Conservation (phyloP, 768 basidiomycete genomes). For the Cyathus striatus region DNA sequence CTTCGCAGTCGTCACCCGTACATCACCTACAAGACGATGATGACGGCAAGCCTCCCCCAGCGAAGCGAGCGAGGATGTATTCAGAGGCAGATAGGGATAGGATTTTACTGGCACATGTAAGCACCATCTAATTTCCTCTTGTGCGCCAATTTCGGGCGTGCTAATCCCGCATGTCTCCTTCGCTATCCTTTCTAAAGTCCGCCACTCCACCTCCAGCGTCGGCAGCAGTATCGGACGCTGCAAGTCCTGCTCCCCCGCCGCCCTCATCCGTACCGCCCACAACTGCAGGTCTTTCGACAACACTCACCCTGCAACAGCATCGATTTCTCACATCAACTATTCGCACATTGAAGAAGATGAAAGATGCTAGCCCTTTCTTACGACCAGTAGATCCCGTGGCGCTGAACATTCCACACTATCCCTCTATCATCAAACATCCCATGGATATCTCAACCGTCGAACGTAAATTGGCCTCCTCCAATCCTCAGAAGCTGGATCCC, state of each 20-base stretch:
- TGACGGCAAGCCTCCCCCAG: conserved; percentile 68
- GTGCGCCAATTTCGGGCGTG: conserved; percentile 50
- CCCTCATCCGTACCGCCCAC: conserved; percentile 15
- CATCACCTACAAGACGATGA: conserved; percentile 38
- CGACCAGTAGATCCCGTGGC: conserved; percentile 86
- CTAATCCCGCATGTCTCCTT: conserved; percentile 37
- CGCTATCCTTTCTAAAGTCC: conserved; percentile 47
- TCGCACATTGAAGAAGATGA: conserved; percentile 79
- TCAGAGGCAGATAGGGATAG: conserved; percentile 67
- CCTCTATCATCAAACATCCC: conserved; percentile 78
- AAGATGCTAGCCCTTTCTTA: conserved; percentile 78
- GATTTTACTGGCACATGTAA: conserved; percentile 67
- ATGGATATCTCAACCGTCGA: conserved; percentile 96
- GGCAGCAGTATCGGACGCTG: conserved; percentile 26
- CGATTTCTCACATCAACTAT: conserved; percentile 77
- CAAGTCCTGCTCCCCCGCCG: conserved; percentile 29
- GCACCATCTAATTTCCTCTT: conserved; percentile 31
- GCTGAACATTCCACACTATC: conserved; percentile 84
- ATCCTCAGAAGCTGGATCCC: conserved; percentile 69
- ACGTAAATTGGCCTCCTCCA: conserved; percentile 76
- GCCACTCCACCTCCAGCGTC: conserved; percentile 73
- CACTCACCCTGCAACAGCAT: conserved; percentile 65
- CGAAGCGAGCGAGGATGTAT: conserved; percentile 73
- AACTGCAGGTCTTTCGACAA: conserved; percentile 21
- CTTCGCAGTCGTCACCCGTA: conserved; percentile 28